Evolutionary conservation across 2,329 filamentous ascomycete genomes (phyloP).

Genomic region (Fonsecaea pedrosoi): DNA sequence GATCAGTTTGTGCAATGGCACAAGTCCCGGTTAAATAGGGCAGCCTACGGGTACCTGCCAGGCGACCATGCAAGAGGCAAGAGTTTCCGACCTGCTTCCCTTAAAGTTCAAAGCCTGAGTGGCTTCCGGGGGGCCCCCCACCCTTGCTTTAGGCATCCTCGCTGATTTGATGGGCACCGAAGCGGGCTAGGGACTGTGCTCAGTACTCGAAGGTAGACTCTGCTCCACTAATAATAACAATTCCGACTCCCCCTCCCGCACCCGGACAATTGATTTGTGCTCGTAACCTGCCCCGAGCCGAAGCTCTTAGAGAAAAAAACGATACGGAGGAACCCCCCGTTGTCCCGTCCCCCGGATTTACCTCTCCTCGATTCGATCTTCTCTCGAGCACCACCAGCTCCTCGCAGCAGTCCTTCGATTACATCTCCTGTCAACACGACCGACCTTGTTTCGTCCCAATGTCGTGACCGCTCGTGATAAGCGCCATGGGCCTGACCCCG

Average conservation of each 20-base stretch:
- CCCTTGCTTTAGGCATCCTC: neutral
- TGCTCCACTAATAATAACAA: neutral
- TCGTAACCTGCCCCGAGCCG: neutral
- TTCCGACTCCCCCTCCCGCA: neutral
- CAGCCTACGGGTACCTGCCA: neutral
- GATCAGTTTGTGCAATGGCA: neutral
- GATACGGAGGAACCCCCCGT: slow-evolving; percentile 2
- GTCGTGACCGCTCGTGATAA: slow-evolving; percentile 22
- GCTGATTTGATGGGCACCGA: neutral
- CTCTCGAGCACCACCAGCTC: neutral
- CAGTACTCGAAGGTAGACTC: neutral
- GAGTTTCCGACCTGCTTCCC: neutral
- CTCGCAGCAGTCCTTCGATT: neutral
- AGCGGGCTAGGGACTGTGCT: neutral
- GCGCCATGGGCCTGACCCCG: slow-evolving; percentile 29
- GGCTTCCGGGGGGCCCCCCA: neutral
- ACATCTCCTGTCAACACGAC: slow-evolving; percentile 5
- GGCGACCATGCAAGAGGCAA: neutral
- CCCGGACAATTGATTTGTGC: neutral
- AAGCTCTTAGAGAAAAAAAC: slow-evolving; percentile 1
- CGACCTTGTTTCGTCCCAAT: slow-evolving; percentile 7
- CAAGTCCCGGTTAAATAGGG: neutral
- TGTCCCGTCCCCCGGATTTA: slow-evolving; percentile 24
- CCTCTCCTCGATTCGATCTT: slow-evolving; percentile 8
- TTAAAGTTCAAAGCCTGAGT: neutral